Conservation (phyloP, 2,329 filamentous ascomycete species). For the Tetracladium maxilliforme region DNA sequence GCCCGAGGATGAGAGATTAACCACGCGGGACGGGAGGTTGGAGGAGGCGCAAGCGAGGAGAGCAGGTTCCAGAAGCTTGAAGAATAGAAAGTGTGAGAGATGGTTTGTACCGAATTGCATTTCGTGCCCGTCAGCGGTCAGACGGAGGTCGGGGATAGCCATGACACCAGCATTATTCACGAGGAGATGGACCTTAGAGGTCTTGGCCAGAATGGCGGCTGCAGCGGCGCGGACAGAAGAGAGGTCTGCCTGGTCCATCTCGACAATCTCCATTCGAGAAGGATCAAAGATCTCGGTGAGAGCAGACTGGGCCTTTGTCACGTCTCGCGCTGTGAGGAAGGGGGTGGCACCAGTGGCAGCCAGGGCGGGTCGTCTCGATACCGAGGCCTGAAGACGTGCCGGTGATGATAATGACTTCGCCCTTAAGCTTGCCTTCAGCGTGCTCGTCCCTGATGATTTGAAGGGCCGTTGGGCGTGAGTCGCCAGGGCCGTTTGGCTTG, state of each 20-base stretch:
- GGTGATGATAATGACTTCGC: conserved; percentile 20
- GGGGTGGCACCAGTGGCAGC: conserved; percentile 19
- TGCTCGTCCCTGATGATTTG: conserved; percentile 16
- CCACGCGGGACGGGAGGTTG: conserved; percentile 7
- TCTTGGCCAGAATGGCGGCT: conserved; percentile 6
- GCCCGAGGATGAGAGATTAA: conserved; percentile 9
- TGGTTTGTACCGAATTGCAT: conserved; percentile 9
- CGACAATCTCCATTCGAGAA: conserved; percentile 11
- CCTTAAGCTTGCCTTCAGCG: conserved; percentile 17
- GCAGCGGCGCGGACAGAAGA: conserved; percentile 15
- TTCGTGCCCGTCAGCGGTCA: conserved; percentile 6
- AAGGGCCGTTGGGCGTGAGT: conserved; percentile 16
- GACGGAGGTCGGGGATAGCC: conserved; percentile 1
- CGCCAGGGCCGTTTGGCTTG: conserved; percentile 14
- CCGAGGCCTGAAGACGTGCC: conserved; percentile 23
- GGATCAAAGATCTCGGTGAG: conserved; percentile 22
- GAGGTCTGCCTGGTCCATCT: conserved; percentile 19
- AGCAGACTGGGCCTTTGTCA: conserved; percentile 15
- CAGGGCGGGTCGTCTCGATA: conserved; percentile 21
- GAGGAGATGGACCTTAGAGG: conserved; percentile 8
- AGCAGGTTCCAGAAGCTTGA: conserved; percentile 7
- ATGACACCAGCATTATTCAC: conserved; percentile 10
- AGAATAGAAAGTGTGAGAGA: conserved; percentile 8
- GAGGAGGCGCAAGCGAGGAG: conserved; percentile 8
- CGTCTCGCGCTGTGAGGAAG: conserved; percentile 18